Evolutionary conservation across 176 grass and related monocot genomes (phyloP), one percentile per base, ranked within the genome.

Genomic region (Dendrocalamus sinicus): DNA sequence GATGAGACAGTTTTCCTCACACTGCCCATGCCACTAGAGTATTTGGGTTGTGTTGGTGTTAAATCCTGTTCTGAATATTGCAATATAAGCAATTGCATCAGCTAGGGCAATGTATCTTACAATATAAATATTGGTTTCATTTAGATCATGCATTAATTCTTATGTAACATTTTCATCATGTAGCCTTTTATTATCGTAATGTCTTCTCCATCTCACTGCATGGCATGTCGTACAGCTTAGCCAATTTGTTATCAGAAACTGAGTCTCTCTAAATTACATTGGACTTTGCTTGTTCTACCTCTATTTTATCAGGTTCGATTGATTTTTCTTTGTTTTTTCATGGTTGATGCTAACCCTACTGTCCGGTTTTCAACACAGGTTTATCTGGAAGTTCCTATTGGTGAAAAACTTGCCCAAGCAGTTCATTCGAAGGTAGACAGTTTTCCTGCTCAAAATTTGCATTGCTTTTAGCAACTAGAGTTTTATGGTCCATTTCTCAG

Each of bases 351-450:
- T 76, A 53, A 81, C 41, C 37, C 46, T 76, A 30, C 13, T 75
- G 23, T 44, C 14, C 2, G 72, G 64, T 8, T 64, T 57, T 43
- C 40, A 43, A 84, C 52, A 67, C 88, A 99, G 96, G 90, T 99
- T 83, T 99, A 99, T 83, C 86, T 99, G 78, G 96, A 99, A 69
- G 90, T 99, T 69, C 96, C 96, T 46, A 95, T 84, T 83, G 81
- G 93, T 39, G 96, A 96, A 88, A 99, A 84, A 88, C 89, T 96
- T 84, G 96, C 93, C 59, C 92, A 92, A 73, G 92, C 93, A 86
- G 86, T 99, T 85, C 93, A 92, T 78, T 88, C 66, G 0, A 99
- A 99, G 96, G 96, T 99, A 88, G 23, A 69, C n/a, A n/a, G 58
- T 69, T 77, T 78, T 66, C n/a, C 76, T 52, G 48, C 86, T 61